A percentile compares a stretch with the other conserved stretches of the same genome.
phyloP scores from a whole-genome alignment of 192 early-diverging fungal genomes.

The Coemansia sp. region DNA sequence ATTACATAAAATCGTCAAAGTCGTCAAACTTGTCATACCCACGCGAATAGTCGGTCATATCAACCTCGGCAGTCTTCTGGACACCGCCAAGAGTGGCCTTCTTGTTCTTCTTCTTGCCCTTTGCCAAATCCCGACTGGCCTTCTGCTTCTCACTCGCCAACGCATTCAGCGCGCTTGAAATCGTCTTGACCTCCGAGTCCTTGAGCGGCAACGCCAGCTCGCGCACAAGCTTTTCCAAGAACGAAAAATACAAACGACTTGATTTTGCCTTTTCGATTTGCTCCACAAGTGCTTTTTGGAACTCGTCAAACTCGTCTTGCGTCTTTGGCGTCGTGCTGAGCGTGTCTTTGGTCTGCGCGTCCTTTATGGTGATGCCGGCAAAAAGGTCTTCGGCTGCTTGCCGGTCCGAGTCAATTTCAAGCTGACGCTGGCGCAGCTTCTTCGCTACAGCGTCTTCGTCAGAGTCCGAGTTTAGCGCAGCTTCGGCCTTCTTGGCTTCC shows the following conservation, averaged over 20 bases:
- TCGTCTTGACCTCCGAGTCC: conserved; percentile 66
- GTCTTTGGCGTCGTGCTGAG: conserved; percentile 60
- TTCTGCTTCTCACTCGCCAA: conserved; percentile 77
- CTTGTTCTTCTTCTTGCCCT: conserved; percentile 69
- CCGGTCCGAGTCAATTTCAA: conserved; percentile 64
- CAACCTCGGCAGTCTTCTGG: conserved; percentile 26
- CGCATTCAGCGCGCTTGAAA: conserved; percentile 59
- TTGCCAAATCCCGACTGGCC: conserved; percentile 59
- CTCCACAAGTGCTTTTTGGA: conserved; percentile 60
- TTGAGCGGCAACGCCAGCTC: conserved; percentile 60
- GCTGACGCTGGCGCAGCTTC: conserved; percentile 57
- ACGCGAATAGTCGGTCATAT: conserved; percentile 58
- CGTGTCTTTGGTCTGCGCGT: conserved; percentile 18
- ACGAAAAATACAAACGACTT: conserved; percentile 51
- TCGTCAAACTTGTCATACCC: conserved; percentile 59
- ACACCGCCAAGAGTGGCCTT: conserved; percentile 43
- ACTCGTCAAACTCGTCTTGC: conserved; percentile 68
- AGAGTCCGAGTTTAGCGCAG: conserved; percentile 41
- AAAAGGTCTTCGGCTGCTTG: conserved; percentile 66
- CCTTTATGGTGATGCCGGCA: conserved; percentile 60
- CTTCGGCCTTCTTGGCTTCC: conserved; percentile 50
- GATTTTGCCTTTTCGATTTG: conserved; percentile 57
- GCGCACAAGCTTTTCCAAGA: conserved; percentile 66
- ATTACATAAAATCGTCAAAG: conserved; percentile 57
- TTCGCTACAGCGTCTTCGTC: conserved; percentile 47